Conservation (phyloP, 148 eudicot genomes). For the Talinum fruticosum region DNA sequence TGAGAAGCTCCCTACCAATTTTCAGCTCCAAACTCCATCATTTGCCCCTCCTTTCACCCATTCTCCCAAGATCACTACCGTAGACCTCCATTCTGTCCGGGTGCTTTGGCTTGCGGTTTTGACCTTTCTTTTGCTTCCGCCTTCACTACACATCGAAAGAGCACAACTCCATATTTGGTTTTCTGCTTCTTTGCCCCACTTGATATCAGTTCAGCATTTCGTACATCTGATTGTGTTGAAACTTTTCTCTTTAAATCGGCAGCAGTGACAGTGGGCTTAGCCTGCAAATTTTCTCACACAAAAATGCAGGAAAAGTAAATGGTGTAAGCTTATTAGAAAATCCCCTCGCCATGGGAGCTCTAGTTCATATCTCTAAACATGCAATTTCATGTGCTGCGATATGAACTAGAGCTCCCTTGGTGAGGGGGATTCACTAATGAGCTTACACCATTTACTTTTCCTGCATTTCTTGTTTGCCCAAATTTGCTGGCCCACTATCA, state of each 20-base stretch:
- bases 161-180: slow-evolving; percentile 57
- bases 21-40: too few species aligned
- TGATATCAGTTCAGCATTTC: slow-evolving; percentile 19
- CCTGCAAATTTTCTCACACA: slow-evolving; percentile 43
- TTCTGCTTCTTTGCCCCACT: slow-evolving; percentile 34
- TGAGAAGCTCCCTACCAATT: too few species aligned
- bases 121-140: too few species aligned
- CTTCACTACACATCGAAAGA: too few species aligned
- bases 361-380: background rate
- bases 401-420: background rate
- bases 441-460: slow-evolving; percentile 17
- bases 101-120: too few species aligned
- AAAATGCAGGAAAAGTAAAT: slow-evolving; percentile 16
- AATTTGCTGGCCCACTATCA: slow-evolving; percentile 45
- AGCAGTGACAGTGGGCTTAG: slow-evolving; percentile 29
- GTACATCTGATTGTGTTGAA: slow-evolving; percentile 22
- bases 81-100: too few species aligned
- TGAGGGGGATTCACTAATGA: background rate
- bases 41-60: too few species aligned
- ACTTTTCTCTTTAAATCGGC: slow-evolving; percentile 57
- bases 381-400: background rate
- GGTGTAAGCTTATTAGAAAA: slow-evolving; percentile 9
- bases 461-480: slow-evolving; percentile 19
- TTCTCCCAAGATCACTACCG: too few species aligned
- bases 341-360: background rate